These are phyloP conservation scores for Trichomonas tenax DNA, from an alignment of 208 protist species.

Conservation along the genomic window DNA sequence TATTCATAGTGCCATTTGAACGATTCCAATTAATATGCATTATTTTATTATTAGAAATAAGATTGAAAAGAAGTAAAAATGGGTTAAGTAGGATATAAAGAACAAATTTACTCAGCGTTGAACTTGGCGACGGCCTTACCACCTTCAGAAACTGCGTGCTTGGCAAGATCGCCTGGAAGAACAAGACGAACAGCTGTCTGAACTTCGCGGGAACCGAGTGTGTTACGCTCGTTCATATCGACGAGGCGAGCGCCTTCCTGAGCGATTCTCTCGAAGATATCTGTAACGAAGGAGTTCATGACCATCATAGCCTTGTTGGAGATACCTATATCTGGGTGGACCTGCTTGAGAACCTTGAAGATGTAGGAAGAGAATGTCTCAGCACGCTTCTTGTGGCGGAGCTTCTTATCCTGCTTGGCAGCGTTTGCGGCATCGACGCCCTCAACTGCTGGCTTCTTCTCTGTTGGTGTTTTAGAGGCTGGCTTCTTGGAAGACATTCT, in stretches of 20 bases:
- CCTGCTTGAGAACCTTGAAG: slow-evolving; percentile 78
- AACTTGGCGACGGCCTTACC: slow-evolving; percentile 82
- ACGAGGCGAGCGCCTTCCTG: slow-evolving; percentile 78
- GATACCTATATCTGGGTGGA: slow-evolving; percentile 84
- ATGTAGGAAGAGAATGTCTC: slow-evolving; percentile 73
- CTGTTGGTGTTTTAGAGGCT: slow-evolving; percentile 10
- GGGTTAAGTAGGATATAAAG: neutral
- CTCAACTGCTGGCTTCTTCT: slow-evolving; percentile 1
- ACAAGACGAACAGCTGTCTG: slow-evolving; percentile 84
- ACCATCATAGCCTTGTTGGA: slow-evolving; percentile 87
- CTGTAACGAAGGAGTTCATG: slow-evolving; percentile 82
- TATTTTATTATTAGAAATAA: too few species aligned
- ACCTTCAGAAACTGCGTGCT: slow-evolving; percentile 94
- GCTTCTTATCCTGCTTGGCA: neutral
- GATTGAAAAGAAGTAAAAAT: neutral
- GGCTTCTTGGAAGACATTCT: neutral
- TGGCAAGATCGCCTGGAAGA: slow-evolving; percentile 87
- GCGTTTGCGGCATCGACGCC: neutral
- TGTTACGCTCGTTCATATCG: slow-evolving; percentile 84
- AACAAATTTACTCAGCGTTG: slow-evolving; percentile 19
- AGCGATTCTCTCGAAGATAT: slow-evolving; percentile 86
- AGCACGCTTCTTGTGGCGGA: slow-evolving; percentile 52
- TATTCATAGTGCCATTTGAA: too few species aligned
- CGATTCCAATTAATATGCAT: too few species aligned
- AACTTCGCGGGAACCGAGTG: slow-evolving; percentile 76